Evolutionary conservation across 2,329 filamentous ascomycete genomes (phyloP).

Genomic region (Phyllachora maydis): DNA sequence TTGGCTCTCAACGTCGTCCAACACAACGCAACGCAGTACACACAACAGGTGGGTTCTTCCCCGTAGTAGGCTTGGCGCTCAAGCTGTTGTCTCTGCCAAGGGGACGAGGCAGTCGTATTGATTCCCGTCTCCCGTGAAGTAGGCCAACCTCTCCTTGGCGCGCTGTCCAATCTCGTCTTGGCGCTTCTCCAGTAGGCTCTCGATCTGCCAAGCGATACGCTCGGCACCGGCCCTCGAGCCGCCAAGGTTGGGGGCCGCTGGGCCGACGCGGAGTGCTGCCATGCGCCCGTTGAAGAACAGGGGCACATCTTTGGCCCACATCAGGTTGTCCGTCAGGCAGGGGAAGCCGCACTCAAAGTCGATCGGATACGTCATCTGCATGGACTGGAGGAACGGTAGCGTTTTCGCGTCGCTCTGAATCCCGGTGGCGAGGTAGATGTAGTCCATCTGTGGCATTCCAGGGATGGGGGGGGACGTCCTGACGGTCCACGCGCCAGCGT

Average conservation of each 20-base stretch:
- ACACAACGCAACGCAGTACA: too few relatives aligned
- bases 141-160: too few relatives aligned
- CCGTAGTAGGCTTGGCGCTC: too few relatives aligned
- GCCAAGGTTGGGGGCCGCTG: constrained; percentile 53
- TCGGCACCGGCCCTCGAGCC: constrained; percentile 56
- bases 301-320: constrained; percentile 55
- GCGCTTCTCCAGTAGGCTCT: constrained; percentile 23
- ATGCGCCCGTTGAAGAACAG: constrained; percentile 51
- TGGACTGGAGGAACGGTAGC: constrained; percentile 38
- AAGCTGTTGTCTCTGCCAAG: too few relatives aligned
- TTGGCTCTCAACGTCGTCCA: too few relatives aligned
- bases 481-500: constrained; percentile 17
- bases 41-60: too few relatives aligned
- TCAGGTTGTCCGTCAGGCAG: constrained; percentile 54
- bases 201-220: constrained; percentile 49
- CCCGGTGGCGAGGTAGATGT: constrained; percentile 60
- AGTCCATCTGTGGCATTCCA: constrained; percentile 35
- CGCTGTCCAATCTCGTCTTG: too few relatives aligned
- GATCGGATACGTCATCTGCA: constrained; percentile 39
- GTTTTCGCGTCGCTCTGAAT: constrained; percentile 39
- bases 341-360: constrained; percentile 44
- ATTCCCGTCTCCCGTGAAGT: too few relatives aligned
- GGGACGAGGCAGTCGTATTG: too few relatives aligned
- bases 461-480: constrained; percentile 29
- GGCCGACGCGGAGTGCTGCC: constrained; percentile 47